phyloP scores from a whole-genome alignment of 331 rosid genomes.

The Malus hybrid region DNA sequence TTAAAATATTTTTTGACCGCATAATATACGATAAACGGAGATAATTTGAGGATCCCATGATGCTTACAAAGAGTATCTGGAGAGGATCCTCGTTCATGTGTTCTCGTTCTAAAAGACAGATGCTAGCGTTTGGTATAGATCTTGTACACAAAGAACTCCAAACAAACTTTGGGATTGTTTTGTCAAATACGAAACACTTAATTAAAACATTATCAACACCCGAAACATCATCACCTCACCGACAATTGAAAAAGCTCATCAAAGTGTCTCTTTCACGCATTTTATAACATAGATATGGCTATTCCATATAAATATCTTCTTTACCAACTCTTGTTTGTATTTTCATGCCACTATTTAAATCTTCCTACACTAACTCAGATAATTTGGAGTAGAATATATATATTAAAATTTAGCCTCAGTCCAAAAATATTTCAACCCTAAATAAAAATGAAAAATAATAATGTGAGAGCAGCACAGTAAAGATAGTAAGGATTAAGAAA shows the following conservation, averaged over 20 bases:
- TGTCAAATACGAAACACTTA: neutral
- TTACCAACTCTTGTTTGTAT: too few relatives aligned
- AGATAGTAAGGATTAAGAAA: neutral
- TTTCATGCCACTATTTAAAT: too few relatives aligned
- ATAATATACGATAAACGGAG: too few relatives aligned
- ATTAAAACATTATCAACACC: neutral
- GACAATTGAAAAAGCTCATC: neutral
- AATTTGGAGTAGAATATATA: too few relatives aligned
- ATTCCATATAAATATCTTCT: too few relatives aligned
- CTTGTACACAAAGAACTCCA: neutral
- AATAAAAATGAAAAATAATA: neutral
- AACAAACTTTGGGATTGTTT: neutral
- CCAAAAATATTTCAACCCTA: too few relatives aligned
- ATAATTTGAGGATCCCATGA: too few relatives aligned
- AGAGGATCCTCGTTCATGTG: too few relatives aligned
- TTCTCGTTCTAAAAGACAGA: neutral
- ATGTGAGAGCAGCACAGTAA: neutral
- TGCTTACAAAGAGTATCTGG: too few relatives aligned
- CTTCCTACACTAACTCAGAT: too few relatives aligned
- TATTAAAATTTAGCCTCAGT: too few relatives aligned
- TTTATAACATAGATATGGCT: too few relatives aligned
- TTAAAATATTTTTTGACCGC: accelerated
- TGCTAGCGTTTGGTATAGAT: neutral
- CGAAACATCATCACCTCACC: neutral
- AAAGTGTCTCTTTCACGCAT: neutral